Conservation (phyloP, 768 basidiomycete genomes). For the Suillus luteus region DNA sequence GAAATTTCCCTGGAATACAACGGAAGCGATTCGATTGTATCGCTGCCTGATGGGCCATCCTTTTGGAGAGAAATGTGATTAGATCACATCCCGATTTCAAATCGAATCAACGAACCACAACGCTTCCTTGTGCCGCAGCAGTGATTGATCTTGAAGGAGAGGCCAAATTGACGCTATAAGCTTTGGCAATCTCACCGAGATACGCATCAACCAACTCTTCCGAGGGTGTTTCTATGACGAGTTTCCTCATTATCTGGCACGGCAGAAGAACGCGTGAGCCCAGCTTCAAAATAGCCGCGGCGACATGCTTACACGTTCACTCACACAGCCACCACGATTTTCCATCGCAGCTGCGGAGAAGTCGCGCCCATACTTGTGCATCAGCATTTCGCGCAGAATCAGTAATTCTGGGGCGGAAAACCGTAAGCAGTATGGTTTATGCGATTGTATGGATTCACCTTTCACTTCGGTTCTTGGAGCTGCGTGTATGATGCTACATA, state of each 20-base stretch:
- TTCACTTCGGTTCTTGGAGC: conserved; percentile 91
- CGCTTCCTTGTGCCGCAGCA: conserved; percentile 36
- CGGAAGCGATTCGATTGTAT: conserved; percentile 25
- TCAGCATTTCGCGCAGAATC: conserved; percentile 86
- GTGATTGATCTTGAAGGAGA: conserved; percentile 34
- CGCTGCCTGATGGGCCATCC: conserved; percentile 9
- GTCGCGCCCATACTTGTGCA: conserved; percentile 95
- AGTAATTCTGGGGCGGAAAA: conserved; percentile 67
- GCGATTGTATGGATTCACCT: conserved; percentile 43
- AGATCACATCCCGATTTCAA: conserved; percentile 3
- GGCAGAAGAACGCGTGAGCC: conserved; percentile 7
- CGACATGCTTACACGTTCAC: conserved; percentile 64
- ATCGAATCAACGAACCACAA: conserved; percentile 39
- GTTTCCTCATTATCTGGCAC: conserved; percentile 72
- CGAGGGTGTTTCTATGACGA: conserved; percentile 69
- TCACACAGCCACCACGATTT: conserved; percentile 79
- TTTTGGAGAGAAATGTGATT: neutral
- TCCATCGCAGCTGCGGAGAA: conserved; percentile 87
- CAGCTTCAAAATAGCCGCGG: neutral
- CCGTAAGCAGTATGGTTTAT: conserved; percentile 12
- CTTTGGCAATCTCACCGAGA: conserved; percentile 85
- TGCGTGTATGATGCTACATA: conserved; percentile 86
- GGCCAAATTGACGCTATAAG: conserved; percentile 75
- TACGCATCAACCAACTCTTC: conserved; percentile 83
- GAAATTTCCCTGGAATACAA: conserved; percentile 28